Percentiles rank a stretch among this genome's conserved stretches.
These are phyloP conservation scores for Trichophyton simii DNA, from an alignment of 2,329 filamentous ascomycete species.

Conservation along the genomic window DNA sequence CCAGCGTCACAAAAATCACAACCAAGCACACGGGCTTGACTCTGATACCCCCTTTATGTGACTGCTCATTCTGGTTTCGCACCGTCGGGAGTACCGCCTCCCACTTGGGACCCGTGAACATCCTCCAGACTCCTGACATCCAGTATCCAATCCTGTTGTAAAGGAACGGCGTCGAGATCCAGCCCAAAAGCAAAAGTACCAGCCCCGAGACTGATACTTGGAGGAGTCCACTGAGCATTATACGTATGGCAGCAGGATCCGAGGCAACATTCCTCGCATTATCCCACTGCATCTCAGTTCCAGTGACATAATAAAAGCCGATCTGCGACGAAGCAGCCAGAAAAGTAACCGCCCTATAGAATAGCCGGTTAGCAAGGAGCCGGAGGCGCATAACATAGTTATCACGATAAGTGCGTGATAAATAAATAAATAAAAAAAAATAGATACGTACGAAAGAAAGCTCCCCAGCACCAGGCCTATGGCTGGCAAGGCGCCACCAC, in stretches of 20 bases:
- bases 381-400: background rate
- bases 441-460: slow-evolving; percentile 16
- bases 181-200: slow-evolving; percentile 16
- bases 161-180: slow-evolving; percentile 14
- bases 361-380: background rate
- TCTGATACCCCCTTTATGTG: slow-evolving; percentile 8
- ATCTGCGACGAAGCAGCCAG: slow-evolving; percentile 19
- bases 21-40: slow-evolving; percentile 15
- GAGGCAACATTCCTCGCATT: slow-evolving; percentile 20
- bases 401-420: background rate
- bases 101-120: slow-evolving; percentile 11
- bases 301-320: slow-evolving; percentile 23
- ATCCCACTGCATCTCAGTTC: slow-evolving; percentile 23
- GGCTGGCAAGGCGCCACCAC: slow-evolving; percentile 6
- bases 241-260: slow-evolving; percentile 20
- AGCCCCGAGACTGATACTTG: slow-evolving; percentile 17
- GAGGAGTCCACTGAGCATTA: slow-evolving; percentile 21
- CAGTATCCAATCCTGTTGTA: slow-evolving; percentile 16
- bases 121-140: slow-evolving; percentile 16
- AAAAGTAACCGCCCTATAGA: slow-evolving; percentile 16
- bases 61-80: slow-evolving; percentile 2
- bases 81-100: slow-evolving; percentile 12
- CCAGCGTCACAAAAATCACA: slow-evolving; percentile 6
- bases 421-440: too few relatives aligned
- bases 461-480: slow-evolving; percentile 14